phyloP scores from a whole-genome alignment of 306 rosid species.

The Purshia tridentata region DNA sequence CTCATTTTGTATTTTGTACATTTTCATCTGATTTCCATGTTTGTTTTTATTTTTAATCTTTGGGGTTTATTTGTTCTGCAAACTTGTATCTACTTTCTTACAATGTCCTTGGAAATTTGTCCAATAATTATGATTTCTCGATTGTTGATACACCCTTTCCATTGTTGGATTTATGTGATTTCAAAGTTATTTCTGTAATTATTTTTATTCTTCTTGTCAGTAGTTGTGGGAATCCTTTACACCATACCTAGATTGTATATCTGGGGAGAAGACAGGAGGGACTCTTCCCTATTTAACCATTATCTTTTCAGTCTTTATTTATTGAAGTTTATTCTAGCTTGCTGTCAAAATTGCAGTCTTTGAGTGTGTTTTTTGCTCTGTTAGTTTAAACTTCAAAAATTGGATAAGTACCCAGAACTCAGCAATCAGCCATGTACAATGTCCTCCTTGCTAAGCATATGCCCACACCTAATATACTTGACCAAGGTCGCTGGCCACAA shows the following conservation, averaged over 20 bases:
- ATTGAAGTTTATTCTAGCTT: background rate
- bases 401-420: background rate
- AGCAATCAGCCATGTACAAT: background rate
- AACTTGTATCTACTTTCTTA: background rate
- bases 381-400: background rate
- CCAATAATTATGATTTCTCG: too few relatives aligned
- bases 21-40: background rate
- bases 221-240: background rate
- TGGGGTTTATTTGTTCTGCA: background rate
- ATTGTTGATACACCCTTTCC: background rate
- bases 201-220: background rate
- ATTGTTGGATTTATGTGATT: background rate
- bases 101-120: too few relatives aligned
- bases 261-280: background rate
- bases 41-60: background rate
- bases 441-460: background rate
- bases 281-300: background rate
- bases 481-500: background rate
- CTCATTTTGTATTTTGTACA: too few relatives aligned
- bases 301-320: background rate
- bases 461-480: too few relatives aligned
- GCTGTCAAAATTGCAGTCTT: background rate
- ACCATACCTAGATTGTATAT: background rate
- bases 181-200: background rate
- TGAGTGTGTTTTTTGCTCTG: background rate